Evolutionary conservation across 495 filamentous ascomycete species (phyloP).

Genomic region (Lophiostoma macrostomum): DNA sequence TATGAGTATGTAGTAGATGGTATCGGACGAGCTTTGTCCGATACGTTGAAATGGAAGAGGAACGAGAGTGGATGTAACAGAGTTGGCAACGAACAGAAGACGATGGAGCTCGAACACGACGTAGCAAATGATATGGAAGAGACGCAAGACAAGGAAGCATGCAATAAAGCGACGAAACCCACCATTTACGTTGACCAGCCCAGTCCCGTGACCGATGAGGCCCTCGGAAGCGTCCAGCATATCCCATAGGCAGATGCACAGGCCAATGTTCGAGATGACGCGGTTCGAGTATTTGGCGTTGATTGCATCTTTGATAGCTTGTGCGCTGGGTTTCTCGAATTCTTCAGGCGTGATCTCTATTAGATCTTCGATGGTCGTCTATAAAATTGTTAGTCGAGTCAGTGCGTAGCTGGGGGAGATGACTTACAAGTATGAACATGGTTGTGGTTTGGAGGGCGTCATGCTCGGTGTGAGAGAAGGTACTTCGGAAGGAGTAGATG

Average conservation of each 20-base stretch:
- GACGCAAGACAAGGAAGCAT: background rate
- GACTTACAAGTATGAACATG: slow-evolving; percentile 34
- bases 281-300: slow-evolving; percentile 96
- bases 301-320: slow-evolving; percentile 88
- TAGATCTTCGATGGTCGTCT: slow-evolving; percentile 79
- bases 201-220: slow-evolving; percentile 83
- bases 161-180: slow-evolving; percentile 20
- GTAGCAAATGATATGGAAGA: background rate
- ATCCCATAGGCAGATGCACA: slow-evolving; percentile 90
- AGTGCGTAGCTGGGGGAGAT: background rate
- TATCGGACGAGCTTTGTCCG: too few relatives aligned
- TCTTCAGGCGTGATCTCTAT: slow-evolving; percentile 86
- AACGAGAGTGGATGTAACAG: background rate
- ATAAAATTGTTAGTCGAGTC: slow-evolving; percentile 5
- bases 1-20: background rate
- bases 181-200: slow-evolving; percentile 91
- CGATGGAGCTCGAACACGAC: background rate
- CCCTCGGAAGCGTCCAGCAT: slow-evolving; percentile 84
- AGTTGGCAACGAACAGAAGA: background rate
- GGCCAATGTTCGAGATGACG: slow-evolving; percentile 80
- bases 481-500: background rate
- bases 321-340: slow-evolving; percentile 71
- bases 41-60: background rate
- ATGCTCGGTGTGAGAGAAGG: slow-evolving; percentile 1
- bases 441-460: background rate